A percentile compares a stretch with the other conserved stretches of the same genome.
phyloP scores from a whole-genome alignment of 208 protist species.

The Crithidia acanthocephali region DNA sequence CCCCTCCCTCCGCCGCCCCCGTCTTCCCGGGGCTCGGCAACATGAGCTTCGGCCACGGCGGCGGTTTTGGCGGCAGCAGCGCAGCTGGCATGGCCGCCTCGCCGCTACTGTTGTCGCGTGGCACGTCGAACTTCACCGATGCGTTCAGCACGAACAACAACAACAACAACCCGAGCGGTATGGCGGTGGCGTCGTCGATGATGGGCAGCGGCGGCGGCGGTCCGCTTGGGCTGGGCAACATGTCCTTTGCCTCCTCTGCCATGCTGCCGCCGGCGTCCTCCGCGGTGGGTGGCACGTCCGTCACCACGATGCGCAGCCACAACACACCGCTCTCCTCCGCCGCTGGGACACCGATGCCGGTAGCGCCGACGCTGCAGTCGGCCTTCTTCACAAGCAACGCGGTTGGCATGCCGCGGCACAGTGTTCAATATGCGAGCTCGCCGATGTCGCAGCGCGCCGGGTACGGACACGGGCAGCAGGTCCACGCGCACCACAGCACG shows the following conservation, averaged over 20 bases:
- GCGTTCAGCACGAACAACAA: neutral
- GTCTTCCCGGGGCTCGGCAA: constrained; percentile 1
- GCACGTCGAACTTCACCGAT: neutral
- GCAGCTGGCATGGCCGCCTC: neutral
- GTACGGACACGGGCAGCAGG: neutral
- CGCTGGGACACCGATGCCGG: constrained; percentile 7
- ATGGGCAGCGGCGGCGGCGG: too few relatives aligned
- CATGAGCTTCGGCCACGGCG: constrained; percentile 12
- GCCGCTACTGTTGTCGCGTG: constrained; percentile 1
- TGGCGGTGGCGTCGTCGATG: too few relatives aligned
- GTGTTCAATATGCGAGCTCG: neutral
- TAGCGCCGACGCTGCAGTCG: constrained; percentile 5
- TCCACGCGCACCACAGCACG: neutral
- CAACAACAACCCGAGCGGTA: neutral
- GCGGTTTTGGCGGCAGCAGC: neutral
- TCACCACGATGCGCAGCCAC: neutral
- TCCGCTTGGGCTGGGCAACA: neutral
- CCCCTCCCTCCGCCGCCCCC: neutral
- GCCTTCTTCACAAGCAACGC: neutral
- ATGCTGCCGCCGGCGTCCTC: neutral
- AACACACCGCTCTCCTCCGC: neutral
- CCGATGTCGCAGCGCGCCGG: neutral
- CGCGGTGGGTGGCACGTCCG: neutral
- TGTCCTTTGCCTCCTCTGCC: constrained; percentile 12
- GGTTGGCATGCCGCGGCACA: neutral